A percentile compares a stretch with the other conserved stretches of the same genome.
Conservation (phyloP, 2,329 filamentous ascomycete genomes). For the Fonsecaea pugnacius region DNA sequence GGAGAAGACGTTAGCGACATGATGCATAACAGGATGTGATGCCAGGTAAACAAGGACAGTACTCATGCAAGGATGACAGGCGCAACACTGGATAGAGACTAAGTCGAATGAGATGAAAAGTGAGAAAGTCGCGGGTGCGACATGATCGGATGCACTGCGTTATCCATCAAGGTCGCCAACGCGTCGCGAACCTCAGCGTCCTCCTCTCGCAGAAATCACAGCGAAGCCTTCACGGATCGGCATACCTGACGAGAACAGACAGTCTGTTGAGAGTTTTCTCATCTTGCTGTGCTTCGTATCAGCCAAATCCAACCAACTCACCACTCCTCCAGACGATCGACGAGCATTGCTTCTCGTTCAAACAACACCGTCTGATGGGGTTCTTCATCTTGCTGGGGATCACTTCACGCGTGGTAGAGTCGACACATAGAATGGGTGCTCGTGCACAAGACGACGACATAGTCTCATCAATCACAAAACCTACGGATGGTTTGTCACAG, state of each 20-base stretch:
- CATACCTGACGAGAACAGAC: neutral
- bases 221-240: neutral
- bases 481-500: neutral
- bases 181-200: neutral
- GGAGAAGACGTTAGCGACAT: neutral
- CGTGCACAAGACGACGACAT: neutral
- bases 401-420: neutral
- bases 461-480: neutral
- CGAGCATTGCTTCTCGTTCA: neutral
- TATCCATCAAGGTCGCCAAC: neutral
- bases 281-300: neutral
- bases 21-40: neutral
- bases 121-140: neutral
- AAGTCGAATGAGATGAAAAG: neutral
- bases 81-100: neutral
- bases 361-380: neutral
- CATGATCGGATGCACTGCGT: neutral
- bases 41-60: neutral
- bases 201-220: neutral
- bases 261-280: neutral
- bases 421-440: neutral
- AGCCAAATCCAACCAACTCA: neutral
- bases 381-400: neutral
- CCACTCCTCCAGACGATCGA: neutral
- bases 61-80: neutral